Percentiles rank a stretch among this genome's conserved stretches.
phyloP scores from a whole-genome alignment of 106 monocot species.

The Allium sativum region DNA sequence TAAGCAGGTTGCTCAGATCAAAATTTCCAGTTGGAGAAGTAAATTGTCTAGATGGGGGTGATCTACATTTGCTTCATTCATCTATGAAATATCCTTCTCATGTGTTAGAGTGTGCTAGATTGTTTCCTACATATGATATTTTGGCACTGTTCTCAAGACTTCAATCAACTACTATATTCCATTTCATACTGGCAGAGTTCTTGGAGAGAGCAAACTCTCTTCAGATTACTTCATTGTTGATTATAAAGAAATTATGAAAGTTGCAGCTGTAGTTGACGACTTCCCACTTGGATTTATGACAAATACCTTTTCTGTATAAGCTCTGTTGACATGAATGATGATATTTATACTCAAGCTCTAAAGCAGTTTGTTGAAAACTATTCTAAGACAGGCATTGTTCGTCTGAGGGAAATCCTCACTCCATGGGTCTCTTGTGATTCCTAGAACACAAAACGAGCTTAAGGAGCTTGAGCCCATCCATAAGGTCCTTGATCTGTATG shows the following conservation, averaged over 20 bases:
- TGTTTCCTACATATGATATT: conserved; percentile 90
- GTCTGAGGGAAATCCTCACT: conserved; percentile 78
- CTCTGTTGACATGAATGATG: conserved; percentile 88
- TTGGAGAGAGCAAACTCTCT: conserved; percentile 79
- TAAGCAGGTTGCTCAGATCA: conserved; percentile 93
- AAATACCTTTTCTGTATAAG: conserved; percentile 87
- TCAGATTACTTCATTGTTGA: conserved; percentile 90
- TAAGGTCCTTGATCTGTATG: conserved; percentile 92
- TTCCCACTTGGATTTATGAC: conserved; percentile 66
- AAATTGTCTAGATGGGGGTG: conserved; percentile 61
- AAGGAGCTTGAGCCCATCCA: conserved; percentile 93
- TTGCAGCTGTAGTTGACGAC: conserved; percentile 78
- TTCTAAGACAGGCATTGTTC: conserved; percentile 78
- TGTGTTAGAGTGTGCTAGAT: conserved; percentile 76
- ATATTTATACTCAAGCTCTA: conserved; percentile 72
- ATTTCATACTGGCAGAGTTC: conserved; percentile 73
- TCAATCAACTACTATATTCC: conserved; percentile 55
- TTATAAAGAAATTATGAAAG: conserved; percentile 69
- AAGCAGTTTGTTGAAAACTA: conserved; percentile 81
- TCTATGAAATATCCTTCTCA: conserved; percentile 63
- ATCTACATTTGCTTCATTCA: conserved; percentile 82
- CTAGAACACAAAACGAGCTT: conserved; percentile 58
- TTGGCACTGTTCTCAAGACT: conserved; percentile 65
- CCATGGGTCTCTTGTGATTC: conserved; percentile 59
- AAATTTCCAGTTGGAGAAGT: conserved; percentile 86